Conservation (phyloP, 441 rosid species). For the Mallotus japonicus region DNA sequence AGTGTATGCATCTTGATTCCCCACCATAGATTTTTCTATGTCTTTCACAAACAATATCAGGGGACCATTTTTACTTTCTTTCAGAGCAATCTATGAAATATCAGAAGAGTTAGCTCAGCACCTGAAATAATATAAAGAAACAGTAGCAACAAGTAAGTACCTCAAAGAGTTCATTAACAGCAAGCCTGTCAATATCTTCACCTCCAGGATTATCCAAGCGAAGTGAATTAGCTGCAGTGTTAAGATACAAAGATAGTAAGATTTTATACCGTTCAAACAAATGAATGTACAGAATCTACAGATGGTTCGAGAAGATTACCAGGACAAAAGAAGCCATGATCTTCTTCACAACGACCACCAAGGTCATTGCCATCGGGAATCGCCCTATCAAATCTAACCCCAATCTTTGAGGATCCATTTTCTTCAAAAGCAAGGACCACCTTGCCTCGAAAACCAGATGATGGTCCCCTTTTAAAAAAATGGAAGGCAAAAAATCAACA, state of each 20-base stretch:
- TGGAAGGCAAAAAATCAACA: not conserved
- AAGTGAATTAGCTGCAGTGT: slow-evolving; percentile 68
- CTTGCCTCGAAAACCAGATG: slow-evolving; percentile 79
- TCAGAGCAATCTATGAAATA: slow-evolving; percentile 61
- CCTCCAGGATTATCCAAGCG: slow-evolving; percentile 76
- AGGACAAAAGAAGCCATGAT: slow-evolving; percentile 88
- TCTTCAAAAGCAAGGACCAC: slow-evolving; percentile 94
- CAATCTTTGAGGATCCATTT: slow-evolving; percentile 82
- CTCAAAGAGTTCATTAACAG: slow-evolving; percentile 85
- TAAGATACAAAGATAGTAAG: not conserved
- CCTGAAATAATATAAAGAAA: slow-evolving; percentile 1
- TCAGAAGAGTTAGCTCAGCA: slow-evolving; percentile 25
- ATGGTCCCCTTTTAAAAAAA: slow-evolving; percentile 65
- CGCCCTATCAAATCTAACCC: slow-evolving; percentile 90
- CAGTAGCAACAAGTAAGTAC: slow-evolving; percentile 37
- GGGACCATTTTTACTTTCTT: slow-evolving; percentile 69
- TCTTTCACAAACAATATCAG: slow-evolving; percentile 87
- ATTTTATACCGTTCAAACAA: not conserved
- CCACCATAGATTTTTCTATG: slow-evolving; percentile 80
- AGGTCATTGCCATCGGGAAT: slow-evolving; percentile 92
- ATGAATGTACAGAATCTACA: not conserved
- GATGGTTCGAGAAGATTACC: slow-evolving; percentile 41
- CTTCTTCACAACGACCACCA: slow-evolving; percentile 94
- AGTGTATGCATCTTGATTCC: slow-evolving; percentile 69
- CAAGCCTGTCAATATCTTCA: slow-evolving; percentile 84